A percentile compares a stretch with the other conserved stretches of the same genome.
Evolutionary conservation across 163 green algal species (phyloP).

Genomic region (Scenedesmus sp.): DNA sequence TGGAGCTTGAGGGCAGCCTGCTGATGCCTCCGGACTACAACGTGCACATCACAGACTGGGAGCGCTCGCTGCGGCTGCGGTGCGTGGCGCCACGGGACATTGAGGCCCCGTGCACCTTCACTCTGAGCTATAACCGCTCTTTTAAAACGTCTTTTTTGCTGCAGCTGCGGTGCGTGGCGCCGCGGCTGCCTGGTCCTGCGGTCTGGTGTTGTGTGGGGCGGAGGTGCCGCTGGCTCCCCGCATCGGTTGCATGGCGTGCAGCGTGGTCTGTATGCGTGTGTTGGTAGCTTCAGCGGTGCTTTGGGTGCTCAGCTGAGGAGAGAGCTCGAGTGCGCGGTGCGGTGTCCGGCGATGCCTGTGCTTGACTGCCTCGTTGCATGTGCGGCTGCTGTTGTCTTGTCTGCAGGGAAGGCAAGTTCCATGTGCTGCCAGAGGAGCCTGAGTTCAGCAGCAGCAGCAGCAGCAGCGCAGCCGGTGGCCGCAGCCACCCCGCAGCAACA

Average conservation of each 20-base stretch:
- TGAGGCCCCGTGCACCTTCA: no score
- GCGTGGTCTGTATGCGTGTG: no score
- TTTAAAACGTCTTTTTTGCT: no score
- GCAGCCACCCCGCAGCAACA: not conserved
- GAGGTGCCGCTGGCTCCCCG: no score
- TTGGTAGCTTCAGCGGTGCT: no score
- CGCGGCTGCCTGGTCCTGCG: no score
- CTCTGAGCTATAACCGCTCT: no score
- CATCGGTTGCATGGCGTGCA: no score
- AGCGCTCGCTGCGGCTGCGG: conserved; percentile 82
- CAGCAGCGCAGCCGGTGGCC: not conserved
- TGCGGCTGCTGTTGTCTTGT: not conserved
- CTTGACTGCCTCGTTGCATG: not conserved
- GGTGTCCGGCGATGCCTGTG: not conserved
- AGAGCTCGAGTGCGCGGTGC: no score
- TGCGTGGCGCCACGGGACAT: no score
- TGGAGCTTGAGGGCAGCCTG: conserved; percentile 83
- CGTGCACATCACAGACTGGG: conserved; percentile 91
- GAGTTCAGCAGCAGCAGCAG: conserved; percentile 9
- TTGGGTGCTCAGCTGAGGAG: no score
- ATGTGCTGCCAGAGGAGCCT: conserved; percentile 31
- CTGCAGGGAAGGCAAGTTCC: conserved; percentile 51
- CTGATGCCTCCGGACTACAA: conserved; percentile 90
- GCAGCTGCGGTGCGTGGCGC: not conserved
- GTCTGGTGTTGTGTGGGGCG: no score